These are phyloP conservation scores for Cryptococcus maquisensis DNA, from an alignment of 1,284 basidiomycete genomes.

Conservation along the genomic window DNA sequence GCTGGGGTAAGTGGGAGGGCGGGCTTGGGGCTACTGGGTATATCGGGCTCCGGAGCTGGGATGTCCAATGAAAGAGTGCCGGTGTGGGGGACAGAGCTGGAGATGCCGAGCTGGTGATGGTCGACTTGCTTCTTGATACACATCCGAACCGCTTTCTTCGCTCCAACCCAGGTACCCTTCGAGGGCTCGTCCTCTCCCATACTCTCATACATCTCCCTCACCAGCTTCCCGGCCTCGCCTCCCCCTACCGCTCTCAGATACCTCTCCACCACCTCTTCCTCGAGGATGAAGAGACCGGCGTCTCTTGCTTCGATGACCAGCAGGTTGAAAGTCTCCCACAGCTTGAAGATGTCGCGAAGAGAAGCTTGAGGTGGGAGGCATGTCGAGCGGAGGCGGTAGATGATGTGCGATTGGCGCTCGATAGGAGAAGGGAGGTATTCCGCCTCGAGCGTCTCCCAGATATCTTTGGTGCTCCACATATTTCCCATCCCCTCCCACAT, in stretches of 20 bases:
- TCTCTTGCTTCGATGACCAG: background rate
- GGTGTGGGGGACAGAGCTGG: no score
- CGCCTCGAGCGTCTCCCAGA: background rate
- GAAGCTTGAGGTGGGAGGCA: background rate
- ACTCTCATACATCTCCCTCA: background rate
- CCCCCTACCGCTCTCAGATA: background rate
- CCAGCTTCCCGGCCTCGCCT: background rate
- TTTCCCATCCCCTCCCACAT: background rate
- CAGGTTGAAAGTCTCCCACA: background rate
- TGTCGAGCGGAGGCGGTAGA: background rate
- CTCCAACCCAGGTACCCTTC: no score
- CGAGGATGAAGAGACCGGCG: background rate
- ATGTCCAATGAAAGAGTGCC: no score
- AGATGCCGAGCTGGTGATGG: no score
- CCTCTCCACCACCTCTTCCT: background rate
- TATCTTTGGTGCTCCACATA: background rate
- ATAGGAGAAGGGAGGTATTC: conserved; percentile 1
- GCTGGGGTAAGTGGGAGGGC: no score
- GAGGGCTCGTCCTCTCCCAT: no score
- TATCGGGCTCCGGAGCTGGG: no score
- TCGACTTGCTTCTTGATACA: no score
- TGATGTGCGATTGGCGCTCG: background rate
- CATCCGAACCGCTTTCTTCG: no score
- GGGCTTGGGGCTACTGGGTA: no score
- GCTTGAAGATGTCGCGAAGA: background rate